phyloP scores from a whole-genome alignment of 768 basidiomycete genomes.

The Tulasnella sp. region DNA sequence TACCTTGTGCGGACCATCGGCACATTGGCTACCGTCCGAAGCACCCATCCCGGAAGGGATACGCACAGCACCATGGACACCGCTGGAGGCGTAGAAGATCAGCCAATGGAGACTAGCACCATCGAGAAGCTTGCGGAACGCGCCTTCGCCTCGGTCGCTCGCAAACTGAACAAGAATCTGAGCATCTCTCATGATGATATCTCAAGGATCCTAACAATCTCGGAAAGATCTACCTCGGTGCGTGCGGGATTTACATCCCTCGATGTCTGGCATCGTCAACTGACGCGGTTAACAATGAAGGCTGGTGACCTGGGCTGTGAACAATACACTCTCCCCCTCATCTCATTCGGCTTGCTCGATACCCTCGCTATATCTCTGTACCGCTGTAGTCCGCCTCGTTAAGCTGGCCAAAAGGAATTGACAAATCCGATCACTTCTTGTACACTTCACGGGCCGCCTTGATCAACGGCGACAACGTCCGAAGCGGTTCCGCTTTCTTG shows the following conservation, averaged over 20 bases:
- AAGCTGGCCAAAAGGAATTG: not conserved
- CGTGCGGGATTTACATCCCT: not conserved
- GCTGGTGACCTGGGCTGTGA: not conserved
- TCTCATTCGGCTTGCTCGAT: not conserved
- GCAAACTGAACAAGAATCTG: conserved; percentile 75
- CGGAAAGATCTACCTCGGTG: conserved; percentile 69
- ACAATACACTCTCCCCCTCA: not conserved
- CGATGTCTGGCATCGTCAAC: not conserved
- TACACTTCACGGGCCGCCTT: conserved; percentile 71
- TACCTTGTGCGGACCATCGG: no score
- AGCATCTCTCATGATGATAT: conserved; percentile 85
- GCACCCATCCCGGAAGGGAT: not conserved
- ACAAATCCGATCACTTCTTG: conserved; percentile 18
- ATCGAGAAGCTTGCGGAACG: conserved; percentile 86
- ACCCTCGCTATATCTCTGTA: not conserved
- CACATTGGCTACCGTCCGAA: not conserved
- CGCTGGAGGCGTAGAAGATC: not conserved
- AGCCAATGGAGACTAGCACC: conserved; percentile 46
- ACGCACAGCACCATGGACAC: not conserved
- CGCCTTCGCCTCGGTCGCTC: conserved; percentile 67
- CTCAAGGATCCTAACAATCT: conserved; percentile 72
- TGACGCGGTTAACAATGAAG: not conserved
- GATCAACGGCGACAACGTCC: conserved; percentile 81
- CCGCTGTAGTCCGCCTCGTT: not conserved
- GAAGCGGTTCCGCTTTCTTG: conserved; percentile 75